Base-by-base conservation (phyloP, 2,329 filamentous ascomycete species). In the Epicoccum sorghinum region DNA sequence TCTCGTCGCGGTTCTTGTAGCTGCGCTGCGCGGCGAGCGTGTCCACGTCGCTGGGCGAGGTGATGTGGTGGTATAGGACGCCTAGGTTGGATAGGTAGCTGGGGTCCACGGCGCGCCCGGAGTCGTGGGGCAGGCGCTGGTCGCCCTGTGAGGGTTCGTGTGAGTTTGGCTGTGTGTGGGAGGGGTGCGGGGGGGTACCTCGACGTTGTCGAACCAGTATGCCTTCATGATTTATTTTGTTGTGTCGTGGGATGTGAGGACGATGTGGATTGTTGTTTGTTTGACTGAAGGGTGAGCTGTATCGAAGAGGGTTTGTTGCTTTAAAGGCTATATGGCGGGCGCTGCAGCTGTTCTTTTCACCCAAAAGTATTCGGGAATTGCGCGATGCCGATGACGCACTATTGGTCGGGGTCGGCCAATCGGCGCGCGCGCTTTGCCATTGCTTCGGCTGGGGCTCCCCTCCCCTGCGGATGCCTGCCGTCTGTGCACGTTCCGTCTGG, bases 1-100 rank as follows among this genome's bases (percentile, higher is more conserved):
- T 90, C 78, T 96, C 88, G 79, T 99, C 95, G 52, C 93, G 89
- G 81, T 98, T 97, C 80, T 89, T 93, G 83, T 99, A 98, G 66
- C 85, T 83, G 56, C 93, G 89, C 62, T 89, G 80, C 3, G 76
- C 65, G 3, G 95, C 93, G 39, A 99, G 84, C 38, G 78, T 74
- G 74, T 98, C 83, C 36, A 98, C 92, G 24, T 81, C 58, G n/a
- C 44, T 55, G 81, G 29, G 81, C 77, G 43, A 93, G 72, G 30
- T 85, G 65, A 89, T 85, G 71, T 83, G 81, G 74, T 86, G 86
- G 82, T 96, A 95, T 39, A 91, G 77, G 33, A 99, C 91, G 55
- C 93, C 93, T 14, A 98, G 81, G 49, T 83, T 81, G 60, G 81
- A 75, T 54, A 99, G 87, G 52, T 89, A 86, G 4, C 83, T 79